Conservation (phyloP, 2,329 filamentous ascomycete genomes). For the Ophiobolus disseminans region DNA sequence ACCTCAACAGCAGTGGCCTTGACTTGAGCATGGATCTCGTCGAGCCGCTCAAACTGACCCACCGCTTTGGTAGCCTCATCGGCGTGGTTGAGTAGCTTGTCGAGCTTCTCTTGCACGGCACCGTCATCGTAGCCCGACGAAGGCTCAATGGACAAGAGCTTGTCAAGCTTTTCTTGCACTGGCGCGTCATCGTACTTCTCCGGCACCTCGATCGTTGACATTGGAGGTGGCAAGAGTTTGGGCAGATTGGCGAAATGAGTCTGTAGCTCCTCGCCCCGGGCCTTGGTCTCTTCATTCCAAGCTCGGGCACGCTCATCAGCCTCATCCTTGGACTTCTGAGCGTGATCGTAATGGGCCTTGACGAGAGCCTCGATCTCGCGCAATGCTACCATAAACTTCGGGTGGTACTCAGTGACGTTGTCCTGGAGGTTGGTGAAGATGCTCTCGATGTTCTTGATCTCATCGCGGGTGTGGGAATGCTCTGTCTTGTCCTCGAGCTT, state of each 20-base stretch:
- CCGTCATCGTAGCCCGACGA: conserved; percentile 50
- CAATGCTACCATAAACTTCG: conserved; percentile 84
- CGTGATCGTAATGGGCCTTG: conserved; percentile 86
- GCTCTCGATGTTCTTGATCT: conserved; percentile 76
- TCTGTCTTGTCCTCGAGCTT: conserved; percentile 78
- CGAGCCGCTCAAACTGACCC: conserved; percentile 79
- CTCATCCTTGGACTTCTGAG: conserved; percentile 65
- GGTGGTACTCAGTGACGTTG: conserved; percentile 82
- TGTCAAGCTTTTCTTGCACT: conserved; percentile 64
- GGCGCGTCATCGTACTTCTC: conserved; percentile 63
- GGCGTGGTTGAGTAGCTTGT: conserved; percentile 63
- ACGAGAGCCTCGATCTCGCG: conserved; percentile 85
- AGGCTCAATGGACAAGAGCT: conserved; percentile 59
- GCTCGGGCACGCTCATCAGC: conserved; percentile 52
- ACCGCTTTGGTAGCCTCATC: conserved; percentile 73
- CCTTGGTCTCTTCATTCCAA: conserved; percentile 53
- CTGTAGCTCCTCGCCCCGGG: conserved; percentile 52
- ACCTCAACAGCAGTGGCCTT: conserved; percentile 84
- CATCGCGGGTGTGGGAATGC: conserved; percentile 81
- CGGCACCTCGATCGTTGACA: conserved; percentile 54
- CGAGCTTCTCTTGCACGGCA: conserved; percentile 63
- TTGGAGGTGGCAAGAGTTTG: conserved; percentile 53
- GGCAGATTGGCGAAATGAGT: conserved; percentile 52
- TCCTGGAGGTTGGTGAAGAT: conserved; percentile 78
- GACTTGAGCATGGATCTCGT: conserved; percentile 88